These are phyloP conservation scores for Agastache rugosa DNA, from an alignment of 257 asterid genomes.

Conservation along the genomic window DNA sequence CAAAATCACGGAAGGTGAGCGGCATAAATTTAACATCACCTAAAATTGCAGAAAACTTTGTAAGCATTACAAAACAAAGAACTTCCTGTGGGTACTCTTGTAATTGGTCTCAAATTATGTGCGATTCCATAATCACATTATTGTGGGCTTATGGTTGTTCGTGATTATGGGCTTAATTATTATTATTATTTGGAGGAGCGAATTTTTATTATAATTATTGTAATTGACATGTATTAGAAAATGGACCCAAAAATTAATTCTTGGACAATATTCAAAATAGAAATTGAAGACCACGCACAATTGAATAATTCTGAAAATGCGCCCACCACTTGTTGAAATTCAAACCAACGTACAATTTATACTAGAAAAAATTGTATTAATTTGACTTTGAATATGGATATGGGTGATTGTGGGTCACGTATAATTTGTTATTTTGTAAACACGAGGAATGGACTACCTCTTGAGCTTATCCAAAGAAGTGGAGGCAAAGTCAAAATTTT, in stretches of 20 bases:
- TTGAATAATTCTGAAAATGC: neutral
- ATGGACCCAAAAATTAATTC: constrained; percentile 6
- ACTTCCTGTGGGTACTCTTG: too few relatives aligned
- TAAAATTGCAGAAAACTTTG: too few relatives aligned
- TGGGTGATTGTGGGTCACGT: constrained; percentile 24
- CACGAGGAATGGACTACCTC: constrained; percentile 35
- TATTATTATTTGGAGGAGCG: too few relatives aligned
- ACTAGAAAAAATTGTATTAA: constrained; percentile 8
- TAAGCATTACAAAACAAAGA: too few relatives aligned
- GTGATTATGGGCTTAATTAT: neutral
- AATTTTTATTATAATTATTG: too few relatives aligned
- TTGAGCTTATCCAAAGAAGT: constrained; percentile 35
- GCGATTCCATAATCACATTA: neutral
- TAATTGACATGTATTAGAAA: too few relatives aligned
- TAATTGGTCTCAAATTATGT: neutral
- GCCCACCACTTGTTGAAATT: constrained; percentile 3
- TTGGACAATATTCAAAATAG: neutral
- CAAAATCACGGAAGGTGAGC: too few relatives aligned
- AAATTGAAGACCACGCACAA: neutral
- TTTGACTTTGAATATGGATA: constrained; percentile 25
- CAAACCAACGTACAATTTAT: constrained; percentile 7
- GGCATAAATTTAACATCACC: too few relatives aligned
- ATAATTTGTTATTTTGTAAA: neutral
- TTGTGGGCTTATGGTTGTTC: neutral
- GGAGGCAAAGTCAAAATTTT: constrained; percentile 31